Percentiles rank a stretch among this genome's conserved stretches.
Conservation (phyloP, 2,329 filamentous ascomycete species). For the Penicillium thymicola region DNA sequence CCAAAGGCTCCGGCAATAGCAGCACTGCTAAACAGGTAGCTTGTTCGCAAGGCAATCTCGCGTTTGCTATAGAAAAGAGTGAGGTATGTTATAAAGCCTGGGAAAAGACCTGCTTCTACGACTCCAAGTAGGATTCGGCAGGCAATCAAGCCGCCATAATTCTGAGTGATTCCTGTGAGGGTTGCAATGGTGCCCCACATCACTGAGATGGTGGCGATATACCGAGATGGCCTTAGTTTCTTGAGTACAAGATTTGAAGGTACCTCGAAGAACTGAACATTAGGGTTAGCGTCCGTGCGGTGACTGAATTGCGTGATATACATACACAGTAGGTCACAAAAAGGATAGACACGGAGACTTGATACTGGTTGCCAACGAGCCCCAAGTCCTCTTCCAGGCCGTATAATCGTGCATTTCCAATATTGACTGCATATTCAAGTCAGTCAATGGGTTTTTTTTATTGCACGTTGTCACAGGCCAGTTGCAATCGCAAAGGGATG, state of each 20-base stretch:
- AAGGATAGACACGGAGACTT: conserved; percentile 63
- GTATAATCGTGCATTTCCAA: conserved; percentile 67
- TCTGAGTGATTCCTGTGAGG: conserved; percentile 62
- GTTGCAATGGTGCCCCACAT: conserved; percentile 51
- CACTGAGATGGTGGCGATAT: conserved; percentile 57
- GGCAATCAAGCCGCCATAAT: conserved; percentile 63
- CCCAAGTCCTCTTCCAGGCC: conserved; percentile 61
- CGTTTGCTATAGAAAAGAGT: conserved; percentile 74
- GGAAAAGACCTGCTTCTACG: conserved; percentile 68
- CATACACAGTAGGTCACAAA: conserved; percentile 62
- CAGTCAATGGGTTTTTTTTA: background rate
- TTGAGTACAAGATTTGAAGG: conserved; percentile 65
- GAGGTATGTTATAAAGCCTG: conserved; percentile 65
- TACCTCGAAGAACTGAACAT: conserved; percentile 53
- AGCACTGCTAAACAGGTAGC: conserved; percentile 63
- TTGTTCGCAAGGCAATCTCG: conserved; percentile 69
- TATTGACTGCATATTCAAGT: conserved; percentile 55
- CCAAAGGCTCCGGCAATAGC: conserved; percentile 70
- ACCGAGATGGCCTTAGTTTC: conserved; percentile 59
- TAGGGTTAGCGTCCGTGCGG: background rate
- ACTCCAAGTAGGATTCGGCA: conserved; percentile 66
- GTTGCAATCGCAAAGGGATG: background rate
- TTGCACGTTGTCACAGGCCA: background rate
- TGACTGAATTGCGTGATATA: background rate
- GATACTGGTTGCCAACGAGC: conserved; percentile 64